phyloP scores from a whole-genome alignment of 768 basidiomycete species.

The Mycena rebaudengoi region DNA sequence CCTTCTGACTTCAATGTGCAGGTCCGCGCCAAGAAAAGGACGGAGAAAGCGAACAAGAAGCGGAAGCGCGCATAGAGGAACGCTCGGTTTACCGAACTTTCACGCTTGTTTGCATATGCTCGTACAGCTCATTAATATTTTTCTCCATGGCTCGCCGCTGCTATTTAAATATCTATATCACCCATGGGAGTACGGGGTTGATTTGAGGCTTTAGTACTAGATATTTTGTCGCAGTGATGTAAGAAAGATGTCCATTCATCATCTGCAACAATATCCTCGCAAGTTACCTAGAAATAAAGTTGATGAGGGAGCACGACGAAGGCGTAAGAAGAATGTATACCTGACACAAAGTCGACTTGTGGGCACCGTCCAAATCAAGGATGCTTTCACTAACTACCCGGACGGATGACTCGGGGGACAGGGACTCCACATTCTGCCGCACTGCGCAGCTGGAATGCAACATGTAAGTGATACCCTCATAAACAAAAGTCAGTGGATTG shows the following conservation, averaged over 20 bases:
- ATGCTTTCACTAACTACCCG: conserved; percentile 53
- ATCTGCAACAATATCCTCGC: conserved; percentile 45
- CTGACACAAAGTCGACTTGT: conserved; percentile 61
- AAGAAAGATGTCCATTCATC: conserved; percentile 54
- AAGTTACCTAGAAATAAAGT: conserved; percentile 50
- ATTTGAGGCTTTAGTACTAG: too few species aligned
- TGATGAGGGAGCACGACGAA: not conserved
- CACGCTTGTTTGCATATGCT: too few species aligned
- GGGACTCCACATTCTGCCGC: conserved; percentile 48
- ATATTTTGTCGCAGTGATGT: conserved; percentile 47
- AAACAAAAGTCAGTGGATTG: conserved; percentile 52
- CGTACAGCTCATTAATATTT: too few species aligned
- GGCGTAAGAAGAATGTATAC: conserved; percentile 43
- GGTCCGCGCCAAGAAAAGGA: conserved; percentile 86
- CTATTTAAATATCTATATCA: not conserved
- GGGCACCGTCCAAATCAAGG: conserved; percentile 62
- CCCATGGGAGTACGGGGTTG: too few species aligned
- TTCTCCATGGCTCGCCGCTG: too few species aligned
- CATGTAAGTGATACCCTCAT: conserved; percentile 50
- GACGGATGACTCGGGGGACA: conserved; percentile 5
- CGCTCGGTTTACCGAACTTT: too few species aligned
- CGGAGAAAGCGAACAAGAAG: conserved; percentile 77
- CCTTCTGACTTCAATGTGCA: conserved; percentile 40
- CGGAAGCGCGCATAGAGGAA: conserved; percentile 51
- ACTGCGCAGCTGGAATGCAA: conserved; percentile 58